Base-by-base conservation (phyloP, 176 grass and related monocot species). In the Carex cristatella region DNA sequence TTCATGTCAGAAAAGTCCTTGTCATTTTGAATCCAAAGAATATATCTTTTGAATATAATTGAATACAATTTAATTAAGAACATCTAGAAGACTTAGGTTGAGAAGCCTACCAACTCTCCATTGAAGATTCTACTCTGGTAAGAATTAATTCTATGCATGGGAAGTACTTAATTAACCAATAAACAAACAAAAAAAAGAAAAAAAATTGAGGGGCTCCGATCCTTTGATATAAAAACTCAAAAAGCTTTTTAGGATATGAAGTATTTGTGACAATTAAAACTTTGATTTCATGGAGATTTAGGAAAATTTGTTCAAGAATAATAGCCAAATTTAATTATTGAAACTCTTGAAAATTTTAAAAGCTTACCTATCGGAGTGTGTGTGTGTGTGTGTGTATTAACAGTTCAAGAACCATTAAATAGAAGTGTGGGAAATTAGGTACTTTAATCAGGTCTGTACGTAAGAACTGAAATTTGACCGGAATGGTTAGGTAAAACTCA, bases 1-100 rank as follows among this genome's bases (percentile, higher is more conserved):
- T 83, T 90, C 91, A 91, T 88, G 84, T 84, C 88, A 88, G 81
- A 65, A 85, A 65, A 65, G 84, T 89, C 89, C 49, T 83, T 90
- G 70, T 91, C 89, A 75, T 88, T 81, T 87, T 81, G 89, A 90
- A 83, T 82, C 79, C 76, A 58, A 86, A 65, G 81, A 18, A 54
- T 83, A 83, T 32, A 86, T 48, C 35, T 86, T 74, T 85, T 82
- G 28, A 79, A 18, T 32, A 81, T 5, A 63, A 56, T 15, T 35
- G 59, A 88, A 89, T 85, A 88, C 61, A 79, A 86, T 85, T 77
- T 79, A 84, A 80, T 59, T 4, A 40, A 40, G 38, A 87, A 81
- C 83, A 87, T 87, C 88, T 86, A 87, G 91, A 94, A 87, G 86
- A 89, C 83, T 87, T 57, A 15, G 63, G 86, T 92, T 31, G 61